Conservation (phyloP, 23 red algal genomes). For the Cyanidioschyzon merolae region DNA sequence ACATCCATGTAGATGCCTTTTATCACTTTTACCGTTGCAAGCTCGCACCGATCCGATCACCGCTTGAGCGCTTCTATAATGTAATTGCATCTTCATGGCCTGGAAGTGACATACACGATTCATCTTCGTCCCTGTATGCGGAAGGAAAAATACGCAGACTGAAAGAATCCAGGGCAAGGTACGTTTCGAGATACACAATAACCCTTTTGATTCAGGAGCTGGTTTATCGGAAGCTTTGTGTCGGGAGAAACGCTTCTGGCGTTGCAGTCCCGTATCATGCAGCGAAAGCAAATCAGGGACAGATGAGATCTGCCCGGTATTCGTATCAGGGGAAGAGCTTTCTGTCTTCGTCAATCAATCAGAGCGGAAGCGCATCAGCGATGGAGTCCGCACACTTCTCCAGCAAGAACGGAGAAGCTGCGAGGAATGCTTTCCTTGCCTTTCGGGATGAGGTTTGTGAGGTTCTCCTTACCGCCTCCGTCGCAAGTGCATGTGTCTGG, state of each 20-base stretch:
- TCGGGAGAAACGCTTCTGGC: background rate
- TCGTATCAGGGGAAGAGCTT: background rate
- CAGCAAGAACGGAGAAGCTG: too few relatives aligned
- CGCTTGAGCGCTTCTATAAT: conserved; percentile 6
- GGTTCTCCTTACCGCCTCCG: background rate
- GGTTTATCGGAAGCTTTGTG: background rate
- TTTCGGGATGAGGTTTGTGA: background rate
- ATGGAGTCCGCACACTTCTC: too few relatives aligned
- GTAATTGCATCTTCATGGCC: background rate
- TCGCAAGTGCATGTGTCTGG: conserved; percentile 3
- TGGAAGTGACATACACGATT: background rate
- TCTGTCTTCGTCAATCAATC: background rate
- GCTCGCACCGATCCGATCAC: background rate
- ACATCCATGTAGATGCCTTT: background rate
- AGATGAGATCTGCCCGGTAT: background rate
- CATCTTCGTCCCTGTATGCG: background rate
- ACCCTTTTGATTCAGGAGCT: background rate
- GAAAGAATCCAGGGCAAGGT: background rate
- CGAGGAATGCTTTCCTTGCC: too few relatives aligned
- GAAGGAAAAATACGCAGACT: background rate
- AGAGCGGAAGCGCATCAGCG: too few relatives aligned
- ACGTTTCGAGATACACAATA: background rate
- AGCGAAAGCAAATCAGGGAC: too few relatives aligned
- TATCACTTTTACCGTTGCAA: background rate
- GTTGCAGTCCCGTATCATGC: too few relatives aligned